Percentiles rank a stretch among this genome's conserved stretches.
Conservation (phyloP, 768 basidiomycete genomes). For the Crucibulum laeve region DNA sequence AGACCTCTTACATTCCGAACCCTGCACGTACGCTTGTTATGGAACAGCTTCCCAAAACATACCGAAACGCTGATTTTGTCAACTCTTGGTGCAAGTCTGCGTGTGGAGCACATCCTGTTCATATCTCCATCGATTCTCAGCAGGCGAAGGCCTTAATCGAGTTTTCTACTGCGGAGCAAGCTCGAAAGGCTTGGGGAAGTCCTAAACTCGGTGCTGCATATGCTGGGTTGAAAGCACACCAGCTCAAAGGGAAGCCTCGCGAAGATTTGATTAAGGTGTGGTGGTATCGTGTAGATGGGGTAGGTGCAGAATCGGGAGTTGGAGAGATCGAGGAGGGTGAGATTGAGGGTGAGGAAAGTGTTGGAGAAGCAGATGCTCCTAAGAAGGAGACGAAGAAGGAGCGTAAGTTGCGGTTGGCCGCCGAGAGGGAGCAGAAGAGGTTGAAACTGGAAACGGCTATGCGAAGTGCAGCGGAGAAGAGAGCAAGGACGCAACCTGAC, state of each 20-base stretch:
- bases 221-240: slow-evolving; percentile 24
- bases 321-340: slow-evolving; percentile 48
- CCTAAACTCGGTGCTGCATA: slow-evolving; percentile 33
- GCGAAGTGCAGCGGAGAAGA: slow-evolving; percentile 4
- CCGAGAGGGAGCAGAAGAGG: slow-evolving; percentile 20
- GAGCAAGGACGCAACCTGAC: background rate
- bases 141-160: slow-evolving; percentile 47
- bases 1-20: slow-evolving; percentile 34
- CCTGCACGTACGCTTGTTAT: slow-evolving; percentile 50
- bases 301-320: slow-evolving; percentile 33
- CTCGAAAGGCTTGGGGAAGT: slow-evolving; percentile 45
- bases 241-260: slow-evolving; percentile 38
- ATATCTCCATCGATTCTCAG: slow-evolving; percentile 35
- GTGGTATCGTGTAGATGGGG: slow-evolving; percentile 43
- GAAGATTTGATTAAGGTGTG: slow-evolving; percentile 42
- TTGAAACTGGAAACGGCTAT: slow-evolving; percentile 7
- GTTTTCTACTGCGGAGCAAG: slow-evolving; percentile 39
- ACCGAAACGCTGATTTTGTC: slow-evolving; percentile 37
- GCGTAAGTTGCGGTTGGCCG: slow-evolving; percentile 20
- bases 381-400: slow-evolving; percentile 24
- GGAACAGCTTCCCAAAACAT: slow-evolving; percentile 48
- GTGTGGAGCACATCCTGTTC: slow-evolving; percentile 30
- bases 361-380: slow-evolving; percentile 23
- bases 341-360: slow-evolving; percentile 36
- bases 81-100: slow-evolving; percentile 38